Base-by-base conservation (phyloP, 2,329 filamentous ascomycete genomes). In the Penicillium hordei region DNA sequence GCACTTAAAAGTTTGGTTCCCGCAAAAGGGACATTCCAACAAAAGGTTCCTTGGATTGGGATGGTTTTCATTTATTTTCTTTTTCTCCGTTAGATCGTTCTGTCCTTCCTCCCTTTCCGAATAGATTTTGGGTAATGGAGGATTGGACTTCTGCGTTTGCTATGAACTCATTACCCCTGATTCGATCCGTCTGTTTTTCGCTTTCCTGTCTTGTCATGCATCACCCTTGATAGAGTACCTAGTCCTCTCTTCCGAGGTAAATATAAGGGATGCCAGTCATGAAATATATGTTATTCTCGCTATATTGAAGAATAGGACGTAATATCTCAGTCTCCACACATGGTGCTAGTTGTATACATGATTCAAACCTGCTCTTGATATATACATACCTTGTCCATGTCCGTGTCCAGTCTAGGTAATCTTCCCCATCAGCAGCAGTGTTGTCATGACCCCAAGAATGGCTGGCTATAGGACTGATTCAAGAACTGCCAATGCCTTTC, bases 1-100 rank as follows among this genome's bases (percentile, higher is more conserved):
- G 59, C 49, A 51, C 42, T 43, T 43, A 64, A 65, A 65, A 65
- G 57, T 60, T 65, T 53, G 60, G 60, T 52, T 48, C 52, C 48
- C 53, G 51, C 27, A 51, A 39, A 58, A 52, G 33, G 52, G 44
- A 51, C 49, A 39, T 33, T 33, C 31, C 42, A 29, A 38, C 31
- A 52, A 57, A 56, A 57, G 42, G 49, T 57, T 48, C 55, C 49
- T 57, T 53, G 55, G 55, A 36, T 53, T 53, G 55, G 55, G 49
- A 53, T 42, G 55, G 55, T 38, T 52, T 57, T 57, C 55, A 57
- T 53, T 57, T 57, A 31, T 42, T 53, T 52, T 34, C 38, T 40
- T 57, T 57, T 53, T 40, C 25, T 40, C 23, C 27, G 52, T 57
- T 57, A 57, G 55, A 57, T 57, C 48, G 54, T 57, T 53, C 13